Percentiles rank a stretch among this genome's conserved stretches.
Conservation (phyloP, 2,329 filamentous ascomycete species). For the Neurospora sp. region DNA sequence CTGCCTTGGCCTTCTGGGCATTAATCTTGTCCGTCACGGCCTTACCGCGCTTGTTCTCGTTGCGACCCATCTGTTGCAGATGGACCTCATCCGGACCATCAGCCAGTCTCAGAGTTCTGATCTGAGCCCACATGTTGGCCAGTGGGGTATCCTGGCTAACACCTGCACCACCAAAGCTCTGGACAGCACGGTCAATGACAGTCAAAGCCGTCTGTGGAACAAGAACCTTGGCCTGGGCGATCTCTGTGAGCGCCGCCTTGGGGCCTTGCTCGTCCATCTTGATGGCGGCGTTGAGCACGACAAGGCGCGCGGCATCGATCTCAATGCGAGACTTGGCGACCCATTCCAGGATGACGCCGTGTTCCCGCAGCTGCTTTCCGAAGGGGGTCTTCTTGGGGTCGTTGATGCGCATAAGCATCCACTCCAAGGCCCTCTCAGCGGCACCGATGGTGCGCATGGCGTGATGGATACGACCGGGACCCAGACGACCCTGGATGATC, state of each 20-base stretch:
- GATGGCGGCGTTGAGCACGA: slow-evolving; percentile 89
- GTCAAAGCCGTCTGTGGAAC: slow-evolving; percentile 72
- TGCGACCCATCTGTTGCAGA: slow-evolving; percentile 66
- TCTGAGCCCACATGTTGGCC: slow-evolving; percentile 70
- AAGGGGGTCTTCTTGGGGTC: slow-evolving; percentile 87
- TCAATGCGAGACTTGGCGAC: slow-evolving; percentile 87
- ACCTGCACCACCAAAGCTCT: slow-evolving; percentile 83
- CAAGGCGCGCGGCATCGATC: slow-evolving; percentile 80
- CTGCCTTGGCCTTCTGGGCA: slow-evolving; percentile 54
- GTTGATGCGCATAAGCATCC: slow-evolving; percentile 90
- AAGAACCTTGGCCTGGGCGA: slow-evolving; percentile 89
- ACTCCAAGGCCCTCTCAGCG: slow-evolving; percentile 85
- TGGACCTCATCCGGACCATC: slow-evolving; percentile 98
- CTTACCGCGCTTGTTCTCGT: slow-evolving; percentile 63
- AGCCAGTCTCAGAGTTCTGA: slow-evolving; percentile 73
- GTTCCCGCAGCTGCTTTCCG: slow-evolving; percentile 73
- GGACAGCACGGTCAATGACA: slow-evolving; percentile 89
- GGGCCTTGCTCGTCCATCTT: slow-evolving; percentile 86
- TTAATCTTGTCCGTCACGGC: slow-evolving; percentile 52
- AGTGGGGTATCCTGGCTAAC: slow-evolving; percentile 92
- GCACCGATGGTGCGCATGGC: slow-evolving; percentile 92
- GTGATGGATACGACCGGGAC: slow-evolving; percentile 94
- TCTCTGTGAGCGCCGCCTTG: slow-evolving; percentile 84
- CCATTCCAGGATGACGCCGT: slow-evolving; percentile 92
- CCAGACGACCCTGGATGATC: slow-evolving; percentile 94